phyloP scores from a whole-genome alignment of 495 filamentous ascomycete species.

The Penicillium herquei region DNA sequence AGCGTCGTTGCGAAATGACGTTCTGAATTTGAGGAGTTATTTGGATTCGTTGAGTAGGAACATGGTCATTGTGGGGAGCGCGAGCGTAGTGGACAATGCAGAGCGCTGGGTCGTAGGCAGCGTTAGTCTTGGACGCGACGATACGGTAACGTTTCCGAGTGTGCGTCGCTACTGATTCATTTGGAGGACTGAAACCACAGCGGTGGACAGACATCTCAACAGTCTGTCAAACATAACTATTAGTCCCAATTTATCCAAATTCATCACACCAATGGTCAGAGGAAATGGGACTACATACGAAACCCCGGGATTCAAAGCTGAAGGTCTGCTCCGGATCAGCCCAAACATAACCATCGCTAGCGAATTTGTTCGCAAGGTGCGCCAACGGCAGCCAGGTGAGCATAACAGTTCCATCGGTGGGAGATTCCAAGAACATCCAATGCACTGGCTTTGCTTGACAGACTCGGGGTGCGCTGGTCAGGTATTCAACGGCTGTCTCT shows the following conservation, averaged over 20 bases:
- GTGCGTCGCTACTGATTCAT: constrained; percentile 70
- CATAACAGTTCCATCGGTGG: constrained; percentile 74
- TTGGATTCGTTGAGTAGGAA: constrained; percentile 63
- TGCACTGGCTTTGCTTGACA: constrained; percentile 74
- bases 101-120: constrained; percentile 71
- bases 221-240: constrained; percentile 34
- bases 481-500: constrained; percentile 70
- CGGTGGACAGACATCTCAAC: constrained; percentile 84
- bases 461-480: constrained; percentile 74
- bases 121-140: constrained; percentile 57
- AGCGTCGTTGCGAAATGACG: constrained; percentile 59
- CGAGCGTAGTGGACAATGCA: constrained; percentile 94
- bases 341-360: constrained; percentile 93
- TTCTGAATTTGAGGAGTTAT: constrained; percentile 55
- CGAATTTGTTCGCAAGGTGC: constrained; percentile 64
- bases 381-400: constrained; percentile 81
- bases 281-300: constrained; percentile 53
- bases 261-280: background rate
- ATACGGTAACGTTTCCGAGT: constrained; percentile 81
- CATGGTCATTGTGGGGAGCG: constrained; percentile 66
- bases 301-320: constrained; percentile 68
- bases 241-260: background rate
- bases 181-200: constrained; percentile 67
- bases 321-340: constrained; percentile 71
- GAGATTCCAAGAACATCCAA: constrained; percentile 87